A percentile compares a stretch with the other conserved stretches of the same genome.
Conservation (phyloP, 768 basidiomycete genomes). For the Lentinula edodes region DNA sequence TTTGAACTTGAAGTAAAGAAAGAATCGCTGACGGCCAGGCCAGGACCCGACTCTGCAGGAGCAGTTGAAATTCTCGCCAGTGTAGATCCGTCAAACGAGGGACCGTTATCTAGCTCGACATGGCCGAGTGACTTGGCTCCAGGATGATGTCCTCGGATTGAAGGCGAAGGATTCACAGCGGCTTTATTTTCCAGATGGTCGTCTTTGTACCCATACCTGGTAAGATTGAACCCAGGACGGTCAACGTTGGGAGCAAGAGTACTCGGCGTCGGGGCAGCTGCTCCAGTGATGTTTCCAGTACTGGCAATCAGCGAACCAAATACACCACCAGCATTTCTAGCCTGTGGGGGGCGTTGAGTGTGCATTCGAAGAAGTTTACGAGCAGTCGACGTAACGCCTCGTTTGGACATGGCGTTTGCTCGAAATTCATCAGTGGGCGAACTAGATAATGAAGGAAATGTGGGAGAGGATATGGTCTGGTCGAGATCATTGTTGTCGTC, state of each 20-base stretch:
- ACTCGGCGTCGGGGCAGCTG: conserved; percentile 47
- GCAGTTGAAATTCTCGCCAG: background rate
- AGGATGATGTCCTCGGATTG: background rate
- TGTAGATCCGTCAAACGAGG: background rate
- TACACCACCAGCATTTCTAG: conserved; percentile 53
- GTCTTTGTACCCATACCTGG: conserved; percentile 32
- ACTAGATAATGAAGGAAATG: background rate
- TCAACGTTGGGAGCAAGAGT: conserved; percentile 52
- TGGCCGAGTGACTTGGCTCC: conserved; percentile 3
- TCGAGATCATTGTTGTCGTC: background rate
- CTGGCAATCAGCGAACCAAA: conserved; percentile 69
- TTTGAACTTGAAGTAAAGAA: background rate
- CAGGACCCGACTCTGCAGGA: background rate
- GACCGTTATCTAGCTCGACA: background rate
- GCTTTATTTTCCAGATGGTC: background rate
- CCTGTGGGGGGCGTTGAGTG: conserved; percentile 22
- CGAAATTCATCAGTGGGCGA: background rate
- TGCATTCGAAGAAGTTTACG: background rate
- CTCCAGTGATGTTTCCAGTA: conserved; percentile 59
- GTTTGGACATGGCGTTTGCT: background rate
- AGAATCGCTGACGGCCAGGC: background rate
- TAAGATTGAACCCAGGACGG: conserved; percentile 60
- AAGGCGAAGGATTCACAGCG: background rate
- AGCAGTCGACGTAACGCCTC: background rate
- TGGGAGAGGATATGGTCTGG: background rate